These are phyloP conservation scores for Geotrichum reessii DNA, from an alignment of 1,139 yeast species.

Conservation along the genomic window DNA sequence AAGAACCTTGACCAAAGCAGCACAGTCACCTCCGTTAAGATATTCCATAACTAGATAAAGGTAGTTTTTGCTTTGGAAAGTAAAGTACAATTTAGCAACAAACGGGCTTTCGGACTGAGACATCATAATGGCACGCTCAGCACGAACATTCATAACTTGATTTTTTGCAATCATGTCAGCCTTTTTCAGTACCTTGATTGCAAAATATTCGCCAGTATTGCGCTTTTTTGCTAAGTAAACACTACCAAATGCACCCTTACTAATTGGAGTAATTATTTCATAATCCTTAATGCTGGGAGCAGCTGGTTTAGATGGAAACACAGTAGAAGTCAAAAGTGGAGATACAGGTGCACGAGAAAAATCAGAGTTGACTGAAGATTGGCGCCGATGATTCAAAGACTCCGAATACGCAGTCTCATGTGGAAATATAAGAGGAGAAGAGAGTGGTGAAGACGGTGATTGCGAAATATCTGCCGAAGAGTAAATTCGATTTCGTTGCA, in stretches of 20 bases:
- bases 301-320: constrained; percentile 39
- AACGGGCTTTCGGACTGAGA: constrained; percentile 90
- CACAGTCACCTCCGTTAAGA: constrained; percentile 92
- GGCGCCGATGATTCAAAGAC: constrained; percentile 26
- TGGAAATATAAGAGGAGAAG: constrained; percentile 31
- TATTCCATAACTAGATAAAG: constrained; percentile 94
- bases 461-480: constrained; percentile 9
- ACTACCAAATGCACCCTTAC: constrained; percentile 96
- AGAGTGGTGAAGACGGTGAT: constrained; percentile 30
- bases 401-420: constrained; percentile 23
- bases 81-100: constrained; percentile 82
- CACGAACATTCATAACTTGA: constrained; percentile 88
- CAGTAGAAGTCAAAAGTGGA: constrained; percentile 66
- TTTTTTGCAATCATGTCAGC: constrained; percentile 96
- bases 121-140: constrained; percentile 97
- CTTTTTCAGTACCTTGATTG: constrained; percentile 89
- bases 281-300: constrained; percentile 80
- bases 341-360: constrained; percentile 51
- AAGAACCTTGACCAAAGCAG: constrained; percentile 72
- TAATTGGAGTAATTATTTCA: constrained; percentile 85
- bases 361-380: constrained; percentile 27
- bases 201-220: constrained; percentile 89
- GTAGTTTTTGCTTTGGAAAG: constrained; percentile 85
- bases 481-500: constrained; percentile 18
- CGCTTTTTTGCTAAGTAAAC: constrained; percentile 81